Evolutionary conservation across 2,329 filamentous ascomycete genomes (phyloP).

Genomic region (Diaporthe sp.): DNA sequence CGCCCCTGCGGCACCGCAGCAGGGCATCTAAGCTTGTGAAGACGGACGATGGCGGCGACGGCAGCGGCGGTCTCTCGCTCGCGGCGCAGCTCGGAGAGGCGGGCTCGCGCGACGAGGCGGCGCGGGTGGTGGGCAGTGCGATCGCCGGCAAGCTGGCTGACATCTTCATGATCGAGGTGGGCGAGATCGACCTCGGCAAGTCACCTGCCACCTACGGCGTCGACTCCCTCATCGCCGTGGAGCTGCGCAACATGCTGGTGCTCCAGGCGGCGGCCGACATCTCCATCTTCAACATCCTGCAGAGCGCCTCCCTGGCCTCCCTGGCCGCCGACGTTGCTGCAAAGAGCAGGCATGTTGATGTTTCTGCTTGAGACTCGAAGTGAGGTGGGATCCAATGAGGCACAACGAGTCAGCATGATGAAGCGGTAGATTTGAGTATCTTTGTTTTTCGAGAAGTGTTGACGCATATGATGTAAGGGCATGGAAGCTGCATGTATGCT

Average conservation of each 20-base stretch:
- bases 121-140: conserved; percentile 34
- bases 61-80: not conserved
- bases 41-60: not conserved
- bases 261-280: not conserved
- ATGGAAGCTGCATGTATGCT: too few relatives aligned
- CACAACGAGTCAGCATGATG: too few relatives aligned
- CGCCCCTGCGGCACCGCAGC: conserved; percentile 38
- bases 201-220: conserved; percentile 44
- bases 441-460: too few relatives aligned
- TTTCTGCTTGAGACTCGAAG: too few relatives aligned
- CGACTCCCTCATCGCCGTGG: conserved; percentile 49
- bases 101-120: conserved; percentile 33
- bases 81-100: not conserved
- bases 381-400: too few relatives aligned
- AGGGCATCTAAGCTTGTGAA: too few relatives aligned
- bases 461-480: too few relatives aligned
- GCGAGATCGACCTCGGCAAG: conserved; percentile 42
- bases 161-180: conserved; percentile 43
- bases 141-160: conserved; percentile 43
- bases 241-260: conserved; percentile 44
- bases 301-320: not conserved
- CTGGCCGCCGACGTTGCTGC: not conserved
- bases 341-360: not conserved
- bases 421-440: too few relatives aligned
- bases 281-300: conserved; percentile 12